A percentile compares a stretch with the other conserved stretches of the same genome.
These are phyloP conservation scores for Nymphaea thermarum DNA, from an alignment of 164 flowering plant species.

Conservation along the genomic window DNA sequence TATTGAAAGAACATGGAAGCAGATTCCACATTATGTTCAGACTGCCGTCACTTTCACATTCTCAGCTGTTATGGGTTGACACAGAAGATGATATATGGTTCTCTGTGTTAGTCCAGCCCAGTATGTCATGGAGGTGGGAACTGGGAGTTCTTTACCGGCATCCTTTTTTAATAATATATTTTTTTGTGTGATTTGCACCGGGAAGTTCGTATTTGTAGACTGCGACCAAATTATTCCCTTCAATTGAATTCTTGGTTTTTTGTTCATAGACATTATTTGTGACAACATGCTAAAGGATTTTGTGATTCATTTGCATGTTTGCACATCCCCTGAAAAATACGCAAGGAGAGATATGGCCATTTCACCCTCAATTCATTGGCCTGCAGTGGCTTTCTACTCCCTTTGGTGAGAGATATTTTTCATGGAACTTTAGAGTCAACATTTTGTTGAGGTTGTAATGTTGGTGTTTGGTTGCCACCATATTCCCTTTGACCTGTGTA, in stretches of 20 bases:
- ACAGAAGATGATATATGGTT: constrained; percentile 15
- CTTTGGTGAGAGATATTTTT: neutral
- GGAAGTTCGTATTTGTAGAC: neutral
- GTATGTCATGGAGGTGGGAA: constrained; percentile 13
- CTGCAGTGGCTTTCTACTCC: neutral
- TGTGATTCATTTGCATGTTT: neutral
- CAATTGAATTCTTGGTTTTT: constrained; percentile 56
- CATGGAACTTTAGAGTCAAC: neutral
- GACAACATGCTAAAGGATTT: constrained; percentile 1
- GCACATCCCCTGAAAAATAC: neutral
- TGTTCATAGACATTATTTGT: constrained; percentile 8
- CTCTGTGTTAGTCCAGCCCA: constrained; percentile 21
- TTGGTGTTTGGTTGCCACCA: neutral
- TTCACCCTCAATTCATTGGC: neutral
- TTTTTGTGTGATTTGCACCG: constrained; percentile 35
- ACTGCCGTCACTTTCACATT: neutral
- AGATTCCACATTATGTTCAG: neutral
- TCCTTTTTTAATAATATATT: constrained; percentile 31
- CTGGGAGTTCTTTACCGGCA: constrained; percentile 21
- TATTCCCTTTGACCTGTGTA: neutral
- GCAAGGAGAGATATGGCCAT: neutral
- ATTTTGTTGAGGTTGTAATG: neutral
- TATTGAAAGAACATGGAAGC: neutral
- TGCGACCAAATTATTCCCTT: neutral
- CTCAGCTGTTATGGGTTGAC: constrained; percentile 21